Conservation (phyloP, 352 stramenopile genomes). For the Phytophthora niederhauseri region DNA sequence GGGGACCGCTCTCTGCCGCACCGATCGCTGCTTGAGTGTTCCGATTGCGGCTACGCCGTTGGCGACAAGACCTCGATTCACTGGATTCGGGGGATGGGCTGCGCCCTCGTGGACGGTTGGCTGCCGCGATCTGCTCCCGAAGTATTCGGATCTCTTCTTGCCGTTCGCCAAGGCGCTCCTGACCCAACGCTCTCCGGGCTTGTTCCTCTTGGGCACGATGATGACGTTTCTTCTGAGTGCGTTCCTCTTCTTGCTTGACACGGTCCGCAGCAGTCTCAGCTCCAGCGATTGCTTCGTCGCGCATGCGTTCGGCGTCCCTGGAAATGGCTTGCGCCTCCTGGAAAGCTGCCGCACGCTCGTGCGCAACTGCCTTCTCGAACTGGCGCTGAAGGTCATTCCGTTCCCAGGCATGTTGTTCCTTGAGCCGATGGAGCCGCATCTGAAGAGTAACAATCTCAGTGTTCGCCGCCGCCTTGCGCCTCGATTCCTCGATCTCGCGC, state of each 20-base stretch:
- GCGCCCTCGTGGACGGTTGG: neutral
- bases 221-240: neutral
- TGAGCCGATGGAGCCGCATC: neutral
- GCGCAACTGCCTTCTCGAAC: too few species aligned
- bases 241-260: neutral
- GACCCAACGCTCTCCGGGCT: neutral
- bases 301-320: neutral
- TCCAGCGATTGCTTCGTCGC: neutral
- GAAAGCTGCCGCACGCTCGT: neutral
- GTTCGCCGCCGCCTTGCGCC: neutral
- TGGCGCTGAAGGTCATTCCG: neutral
- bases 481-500: neutral
- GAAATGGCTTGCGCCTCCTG: neutral
- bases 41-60: too few species aligned
- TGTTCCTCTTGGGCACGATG: neutral
- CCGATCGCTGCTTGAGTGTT: too few species aligned
- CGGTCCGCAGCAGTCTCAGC: neutral
- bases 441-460: neutral
- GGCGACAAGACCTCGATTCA: too few species aligned
- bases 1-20: too few species aligned
- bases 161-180: neutral
- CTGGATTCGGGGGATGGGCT: neutral
- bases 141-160: neutral
- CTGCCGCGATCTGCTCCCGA: neutral
- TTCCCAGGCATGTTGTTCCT: neutral